Evolutionary conservation across 2,329 filamentous ascomycete genomes (phyloP), one percentile per base, ranked within the genome.

Genomic region (Ophiosphaerella herpotricha): DNA sequence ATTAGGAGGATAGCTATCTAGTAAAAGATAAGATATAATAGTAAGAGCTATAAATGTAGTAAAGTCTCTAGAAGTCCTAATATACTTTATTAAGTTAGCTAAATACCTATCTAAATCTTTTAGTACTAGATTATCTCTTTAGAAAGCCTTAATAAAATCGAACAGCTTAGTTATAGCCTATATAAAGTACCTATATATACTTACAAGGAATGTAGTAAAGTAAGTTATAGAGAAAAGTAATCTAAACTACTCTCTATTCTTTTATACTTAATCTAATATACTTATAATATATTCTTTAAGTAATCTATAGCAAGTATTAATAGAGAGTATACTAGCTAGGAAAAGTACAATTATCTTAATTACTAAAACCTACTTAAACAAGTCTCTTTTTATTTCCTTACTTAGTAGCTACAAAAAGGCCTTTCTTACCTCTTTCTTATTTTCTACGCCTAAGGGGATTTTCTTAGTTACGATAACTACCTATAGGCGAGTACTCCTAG

Each of bases 381-480:
- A 3, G 6, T 29, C 26, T 29, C 26, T 29, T 29, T 29, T 29
- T 4, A 5, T 29, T 29, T 64, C 55, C 43, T 63, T 46, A 40
- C 50, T 58, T 31, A 66, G 48, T 18, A 63, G 36, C 42, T 32
- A 52, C 14, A 64, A 45, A 47, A 67, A 64, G 57, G 39, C 49
- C 39, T 59, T 54, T 54, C 44, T 50, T 48, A 50, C 46, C 45
- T 64, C 50, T 36, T 58, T 46, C 38, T 57, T 39, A 48, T 39
- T 51, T 47, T 57, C 43, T n/a, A 38, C 37, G 38, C 47, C 45
- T 52, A 44, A 31, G 45, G 40, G 37, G 23, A 54, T 58, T 29
- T 50, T 54, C n/a, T 68, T 49, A 29, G 48, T 61, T 14, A 68
- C 48, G 29, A 68, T 64, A 37, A 68, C 42, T 33, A 67, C 49